Percentiles rank a stretch among this genome's conserved stretches.
Conservation (phyloP, 1,284 basidiomycete species). For the Papiliotrema fonsecae region DNA sequence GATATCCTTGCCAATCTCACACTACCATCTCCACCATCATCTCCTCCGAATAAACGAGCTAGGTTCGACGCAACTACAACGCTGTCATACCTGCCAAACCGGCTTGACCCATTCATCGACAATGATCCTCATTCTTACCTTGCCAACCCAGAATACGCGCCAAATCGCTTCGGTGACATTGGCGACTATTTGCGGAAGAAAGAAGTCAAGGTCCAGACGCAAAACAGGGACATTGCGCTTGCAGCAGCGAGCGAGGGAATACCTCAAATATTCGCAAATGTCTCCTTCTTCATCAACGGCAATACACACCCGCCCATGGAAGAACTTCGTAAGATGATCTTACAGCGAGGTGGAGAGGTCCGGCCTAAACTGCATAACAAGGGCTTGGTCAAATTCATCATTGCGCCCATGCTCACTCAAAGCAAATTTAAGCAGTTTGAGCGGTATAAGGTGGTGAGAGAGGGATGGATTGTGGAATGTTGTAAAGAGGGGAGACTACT, state of each 20-base stretch:
- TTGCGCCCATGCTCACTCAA: constrained; percentile 84
- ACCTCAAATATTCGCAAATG: constrained; percentile 62
- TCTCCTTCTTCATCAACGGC: constrained; percentile 86
- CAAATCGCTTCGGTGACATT: constrained; percentile 73
- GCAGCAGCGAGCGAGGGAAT: constrained; percentile 23
- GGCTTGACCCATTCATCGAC: constrained; percentile 13
- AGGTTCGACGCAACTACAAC: constrained; percentile 8
- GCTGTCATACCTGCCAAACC: constrained; percentile 31
- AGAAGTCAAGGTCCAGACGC: constrained; percentile 81
- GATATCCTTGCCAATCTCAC: background rate
- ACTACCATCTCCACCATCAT: background rate
- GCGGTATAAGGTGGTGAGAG: constrained; percentile 78
- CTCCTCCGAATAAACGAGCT: background rate
- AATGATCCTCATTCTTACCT: constrained; percentile 35
- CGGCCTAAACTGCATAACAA: constrained; percentile 54
- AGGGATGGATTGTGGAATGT: constrained; percentile 82
- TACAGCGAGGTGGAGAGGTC: constrained; percentile 76
- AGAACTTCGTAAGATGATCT: constrained; percentile 71
- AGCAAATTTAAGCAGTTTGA: constrained; percentile 83
- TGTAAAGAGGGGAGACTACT: constrained; percentile 58
- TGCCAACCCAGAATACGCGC: constrained; percentile 58
- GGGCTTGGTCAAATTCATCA: constrained; percentile 56
- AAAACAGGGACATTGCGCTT: constrained; percentile 61
- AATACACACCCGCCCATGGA: constrained; percentile 83
- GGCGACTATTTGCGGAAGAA: constrained; percentile 86